A percentile compares a stretch with the other conserved stretches of the same genome.
These are phyloP conservation scores for Ambrosiella xylebori DNA, from an alignment of 2,329 filamentous ascomycete species.

Conservation along the genomic window DNA sequence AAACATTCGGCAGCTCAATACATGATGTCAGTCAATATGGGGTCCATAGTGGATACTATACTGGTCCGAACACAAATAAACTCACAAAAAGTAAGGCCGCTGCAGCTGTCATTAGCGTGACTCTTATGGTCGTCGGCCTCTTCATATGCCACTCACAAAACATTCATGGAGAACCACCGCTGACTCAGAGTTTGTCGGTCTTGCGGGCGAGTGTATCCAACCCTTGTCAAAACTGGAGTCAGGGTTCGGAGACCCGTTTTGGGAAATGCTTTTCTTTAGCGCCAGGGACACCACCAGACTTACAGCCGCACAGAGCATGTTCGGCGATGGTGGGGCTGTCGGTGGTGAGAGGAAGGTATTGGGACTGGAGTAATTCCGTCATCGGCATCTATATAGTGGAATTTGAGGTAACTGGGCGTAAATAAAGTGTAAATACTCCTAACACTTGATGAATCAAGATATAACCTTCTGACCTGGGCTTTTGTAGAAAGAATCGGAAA, in stretches of 20 bases:
- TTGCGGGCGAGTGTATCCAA: neutral
- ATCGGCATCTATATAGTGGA: neutral
- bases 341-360: neutral
- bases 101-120: neutral
- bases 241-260: slow-evolving; percentile 1
- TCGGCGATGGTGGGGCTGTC: neutral
- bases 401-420: neutral
- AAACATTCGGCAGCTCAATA: no score
- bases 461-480: no score
- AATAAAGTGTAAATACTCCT: no score
- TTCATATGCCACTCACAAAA: no score
- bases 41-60: no score
- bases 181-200: neutral
- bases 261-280: neutral
- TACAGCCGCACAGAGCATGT: neutral
- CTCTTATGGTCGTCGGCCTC: neutral
- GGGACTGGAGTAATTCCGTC: neutral
- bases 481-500: no score
- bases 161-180: neutral
- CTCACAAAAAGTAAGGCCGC: no score
- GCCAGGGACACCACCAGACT: neutral
- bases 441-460: no score
- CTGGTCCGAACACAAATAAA: no score
- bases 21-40: no score
- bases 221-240: neutral